Conservation (phyloP, 768 basidiomycete species). For the Cyathus striatus region DNA sequence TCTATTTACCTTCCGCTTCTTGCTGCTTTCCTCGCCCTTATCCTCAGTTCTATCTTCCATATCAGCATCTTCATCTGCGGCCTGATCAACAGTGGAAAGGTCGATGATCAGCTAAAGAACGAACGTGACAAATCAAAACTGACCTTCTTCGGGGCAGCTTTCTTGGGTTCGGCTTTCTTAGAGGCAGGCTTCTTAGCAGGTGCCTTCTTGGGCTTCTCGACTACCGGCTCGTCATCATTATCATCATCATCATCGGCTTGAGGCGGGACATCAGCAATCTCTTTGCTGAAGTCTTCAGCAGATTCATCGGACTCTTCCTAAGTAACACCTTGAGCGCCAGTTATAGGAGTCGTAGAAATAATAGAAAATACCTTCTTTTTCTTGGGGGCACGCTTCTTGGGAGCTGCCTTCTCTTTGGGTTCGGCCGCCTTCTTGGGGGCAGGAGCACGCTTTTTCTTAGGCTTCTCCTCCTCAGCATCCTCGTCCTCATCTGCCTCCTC, state of each 20-base stretch:
- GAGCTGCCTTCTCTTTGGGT: slow-evolving; percentile 41
- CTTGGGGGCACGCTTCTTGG: slow-evolving; percentile 44
- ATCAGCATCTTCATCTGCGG: slow-evolving; percentile 34
- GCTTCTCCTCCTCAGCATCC: slow-evolving; percentile 45
- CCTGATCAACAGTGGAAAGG: slow-evolving; percentile 13
- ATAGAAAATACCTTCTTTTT: slow-evolving; percentile 27
- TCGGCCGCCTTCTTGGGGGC: slow-evolving; percentile 27
- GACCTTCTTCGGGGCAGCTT: too few species aligned
- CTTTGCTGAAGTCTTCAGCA: slow-evolving; percentile 41
- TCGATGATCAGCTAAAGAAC: slow-evolving; percentile 18
- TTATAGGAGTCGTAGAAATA: slow-evolving; percentile 3
- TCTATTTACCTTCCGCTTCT: slow-evolving; percentile 66
- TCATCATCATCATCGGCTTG: slow-evolving; percentile 30
- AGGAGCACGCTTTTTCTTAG: slow-evolving; percentile 43
- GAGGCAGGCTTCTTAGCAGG: slow-evolving; percentile 32
- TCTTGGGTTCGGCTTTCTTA: slow-evolving; percentile 22
- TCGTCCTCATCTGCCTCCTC: slow-evolving; percentile 31
- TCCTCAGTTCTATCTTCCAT: slow-evolving; percentile 33
- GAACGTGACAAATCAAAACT: background rate
- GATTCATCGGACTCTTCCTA: slow-evolving; percentile 29
- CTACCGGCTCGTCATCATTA: slow-evolving; percentile 31
- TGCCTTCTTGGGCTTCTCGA: slow-evolving; percentile 39
- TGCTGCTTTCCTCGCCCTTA: slow-evolving; percentile 43
- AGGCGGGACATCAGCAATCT: slow-evolving; percentile 31
- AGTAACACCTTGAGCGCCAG: background rate